These are phyloP conservation scores for Pseudogymnoascus sp. DNA, from an alignment of 2,329 filamentous ascomycete species.

Conservation along the genomic window DNA sequence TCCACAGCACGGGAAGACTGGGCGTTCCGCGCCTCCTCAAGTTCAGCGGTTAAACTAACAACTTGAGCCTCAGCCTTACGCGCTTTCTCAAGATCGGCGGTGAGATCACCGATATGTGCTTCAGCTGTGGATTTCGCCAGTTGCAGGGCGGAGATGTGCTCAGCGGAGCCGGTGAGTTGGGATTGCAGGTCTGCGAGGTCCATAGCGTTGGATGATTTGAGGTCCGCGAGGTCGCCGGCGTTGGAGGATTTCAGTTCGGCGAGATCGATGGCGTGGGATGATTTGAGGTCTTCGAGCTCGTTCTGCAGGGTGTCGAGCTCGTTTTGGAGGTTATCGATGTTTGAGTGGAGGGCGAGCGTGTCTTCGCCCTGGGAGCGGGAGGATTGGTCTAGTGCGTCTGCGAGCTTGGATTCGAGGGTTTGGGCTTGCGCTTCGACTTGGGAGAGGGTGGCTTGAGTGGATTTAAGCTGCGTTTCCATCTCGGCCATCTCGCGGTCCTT, in stretches of 20 bases:
- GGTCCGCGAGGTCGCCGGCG: constrained; percentile 20
- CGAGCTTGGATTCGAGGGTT: constrained; percentile 25
- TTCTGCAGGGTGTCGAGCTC: constrained; percentile 20
- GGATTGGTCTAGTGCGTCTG: constrained; percentile 21
- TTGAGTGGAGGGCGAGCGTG: not conserved
- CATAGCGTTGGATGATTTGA: constrained; percentile 23
- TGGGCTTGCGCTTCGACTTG: constrained; percentile 25
- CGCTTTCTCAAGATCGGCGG: constrained; percentile 19
- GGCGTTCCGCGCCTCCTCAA: constrained; percentile 23
- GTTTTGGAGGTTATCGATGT: not conserved
- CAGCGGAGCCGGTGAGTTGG: constrained; percentile 18
- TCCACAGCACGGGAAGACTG: constrained; percentile 30
- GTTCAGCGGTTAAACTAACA: constrained; percentile 20
- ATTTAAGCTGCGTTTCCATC: constrained; percentile 48
- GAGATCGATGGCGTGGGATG: constrained; percentile 22
- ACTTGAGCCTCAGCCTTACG: not conserved
- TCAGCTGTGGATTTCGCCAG: constrained; percentile 14
- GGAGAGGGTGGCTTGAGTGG: constrained; percentile 21
- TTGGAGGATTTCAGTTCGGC: constrained; percentile 24
- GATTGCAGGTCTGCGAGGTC: constrained; percentile 22
- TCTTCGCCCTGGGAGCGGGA: not conserved
- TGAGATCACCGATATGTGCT: constrained; percentile 20
- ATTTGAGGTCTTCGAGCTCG: constrained; percentile 20
- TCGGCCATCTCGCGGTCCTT: constrained; percentile 55
- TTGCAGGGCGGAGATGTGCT: not conserved